phyloP scores from a whole-genome alignment of 2,329 filamentous ascomycete genomes.

The Nemania abortiva region DNA sequence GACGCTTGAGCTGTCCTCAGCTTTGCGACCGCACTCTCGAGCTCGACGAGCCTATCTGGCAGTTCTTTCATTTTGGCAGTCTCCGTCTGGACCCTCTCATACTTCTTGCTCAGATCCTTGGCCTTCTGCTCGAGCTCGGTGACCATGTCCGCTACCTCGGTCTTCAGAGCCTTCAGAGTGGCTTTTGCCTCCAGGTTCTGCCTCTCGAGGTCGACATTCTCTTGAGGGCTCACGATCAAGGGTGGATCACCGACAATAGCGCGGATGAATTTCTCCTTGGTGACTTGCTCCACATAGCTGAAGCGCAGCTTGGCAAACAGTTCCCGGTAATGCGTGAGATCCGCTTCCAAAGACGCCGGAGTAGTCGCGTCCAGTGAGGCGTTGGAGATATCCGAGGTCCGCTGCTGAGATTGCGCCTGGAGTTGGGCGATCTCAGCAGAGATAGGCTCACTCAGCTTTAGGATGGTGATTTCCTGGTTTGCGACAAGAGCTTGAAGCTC shows the following conservation, averaged over 20 bases:
- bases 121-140: conserved; percentile 76
- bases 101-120: conserved; percentile 66
- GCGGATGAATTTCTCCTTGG: conserved; percentile 96
- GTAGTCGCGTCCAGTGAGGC: conserved; percentile 74
- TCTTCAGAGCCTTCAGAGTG: conserved; percentile 82
- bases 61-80: conserved; percentile 63
- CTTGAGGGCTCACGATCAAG: conserved; percentile 81
- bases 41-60: conserved; percentile 60
- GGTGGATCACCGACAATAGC: conserved; percentile 92
- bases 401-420: conserved; percentile 57
- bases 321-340: conserved; percentile 91
- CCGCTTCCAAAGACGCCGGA: conserved; percentile 82
- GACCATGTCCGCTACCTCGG: conserved; percentile 80
- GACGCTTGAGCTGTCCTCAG: conserved; percentile 58
- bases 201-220: conserved; percentile 82
- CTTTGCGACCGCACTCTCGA: conserved; percentile 62
- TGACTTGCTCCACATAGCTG: conserved; percentile 97
- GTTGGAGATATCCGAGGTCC: conserved; percentile 79
- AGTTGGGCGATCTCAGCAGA: conserved; percentile 62
- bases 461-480: conserved; percentile 75
- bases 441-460: conserved; percentile 82
- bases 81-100: conserved; percentile 64
- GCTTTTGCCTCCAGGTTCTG: conserved; percentile 78
- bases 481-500: conserved; percentile 66
- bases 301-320: conserved; percentile 96